phyloP scores from a whole-genome alignment of 2,329 filamentous ascomycete genomes.

The Seiridium cupressi region DNA sequence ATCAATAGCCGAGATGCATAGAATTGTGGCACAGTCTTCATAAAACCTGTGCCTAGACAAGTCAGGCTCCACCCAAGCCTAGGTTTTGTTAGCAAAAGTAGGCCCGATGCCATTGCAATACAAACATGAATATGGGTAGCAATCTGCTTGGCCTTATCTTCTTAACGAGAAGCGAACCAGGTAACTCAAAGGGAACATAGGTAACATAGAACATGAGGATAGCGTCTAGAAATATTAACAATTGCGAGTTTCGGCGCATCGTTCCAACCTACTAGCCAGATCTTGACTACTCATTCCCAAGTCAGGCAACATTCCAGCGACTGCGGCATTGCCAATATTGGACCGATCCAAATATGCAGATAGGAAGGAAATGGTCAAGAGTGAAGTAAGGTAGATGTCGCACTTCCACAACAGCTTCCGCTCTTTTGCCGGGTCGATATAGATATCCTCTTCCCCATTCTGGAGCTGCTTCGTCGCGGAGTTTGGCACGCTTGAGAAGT shows the following conservation, averaged over 20 bases:
- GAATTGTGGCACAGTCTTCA: slow-evolving; percentile 3
- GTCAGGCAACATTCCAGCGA: slow-evolving; percentile 4
- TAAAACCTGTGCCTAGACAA: slow-evolving; percentile 6
- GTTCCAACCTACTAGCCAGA: slow-evolving; percentile 1
- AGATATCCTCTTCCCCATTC: slow-evolving; percentile 8
- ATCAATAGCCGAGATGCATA: slow-evolving; percentile 8
- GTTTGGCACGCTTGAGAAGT: no score
- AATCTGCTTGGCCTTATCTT: slow-evolving; percentile 7
- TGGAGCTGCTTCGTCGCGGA: no score
- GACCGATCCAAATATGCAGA: slow-evolving; percentile 7
- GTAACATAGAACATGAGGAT: slow-evolving; percentile 8
- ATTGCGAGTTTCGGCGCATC: no score
- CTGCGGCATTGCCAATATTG: slow-evolving; percentile 6
- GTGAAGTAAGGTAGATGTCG: slow-evolving; percentile 3
- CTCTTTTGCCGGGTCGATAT: slow-evolving; percentile 7
- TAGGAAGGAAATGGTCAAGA: slow-evolving; percentile 7
- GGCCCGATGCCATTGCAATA: no score
- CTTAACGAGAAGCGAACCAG: slow-evolving; percentile 8
- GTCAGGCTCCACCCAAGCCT: slow-evolving; percentile 6
- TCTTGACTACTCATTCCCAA: slow-evolving; percentile 7
- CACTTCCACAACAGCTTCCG: slow-evolving; percentile 6
- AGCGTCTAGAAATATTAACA: neutral
- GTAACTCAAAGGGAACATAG: slow-evolving; percentile 9
- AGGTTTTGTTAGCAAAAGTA: neutral
- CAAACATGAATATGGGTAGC: slow-evolving; percentile 3